These are phyloP conservation scores for Phytophthora vignae DNA, from an alignment of 352 stramenopile genomes.

Conservation along the genomic window DNA sequence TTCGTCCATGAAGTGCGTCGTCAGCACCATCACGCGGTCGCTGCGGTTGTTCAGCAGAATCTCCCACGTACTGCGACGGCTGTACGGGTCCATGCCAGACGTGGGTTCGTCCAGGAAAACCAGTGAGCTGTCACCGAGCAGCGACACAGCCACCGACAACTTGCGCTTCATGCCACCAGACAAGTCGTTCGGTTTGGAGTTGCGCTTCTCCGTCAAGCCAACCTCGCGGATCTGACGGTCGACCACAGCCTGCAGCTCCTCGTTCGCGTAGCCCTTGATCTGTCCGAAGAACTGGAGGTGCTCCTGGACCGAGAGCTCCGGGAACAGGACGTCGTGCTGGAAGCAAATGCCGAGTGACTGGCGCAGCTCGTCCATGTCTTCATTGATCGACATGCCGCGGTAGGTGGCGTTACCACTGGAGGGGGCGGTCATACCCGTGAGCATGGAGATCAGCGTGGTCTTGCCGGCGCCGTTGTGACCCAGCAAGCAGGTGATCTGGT, in stretches of 20 bases:
- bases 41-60: slow-evolving; percentile 67
- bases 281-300: slow-evolving; percentile 72
- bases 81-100: slow-evolving; percentile 95
- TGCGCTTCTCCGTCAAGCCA: slow-evolving; percentile 60
- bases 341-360: slow-evolving; percentile 78
- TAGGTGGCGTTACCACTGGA: slow-evolving; percentile 65
- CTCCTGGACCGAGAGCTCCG: slow-evolving; percentile 72
- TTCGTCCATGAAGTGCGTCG: slow-evolving; percentile 96
- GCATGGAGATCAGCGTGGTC: slow-evolving; percentile 82
- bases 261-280: slow-evolving; percentile 58
- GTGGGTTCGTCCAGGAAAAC: slow-evolving; percentile 93
- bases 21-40: slow-evolving; percentile 84
- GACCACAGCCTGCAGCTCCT: slow-evolving; percentile 37
- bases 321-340: slow-evolving; percentile 82
- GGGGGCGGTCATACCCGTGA: slow-evolving; percentile 65
- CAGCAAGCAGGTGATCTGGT: slow-evolving; percentile 80
- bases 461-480: slow-evolving; percentile 86
- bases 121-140: slow-evolving; percentile 85
- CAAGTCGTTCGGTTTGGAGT: slow-evolving; percentile 54
- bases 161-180: slow-evolving; percentile 92
- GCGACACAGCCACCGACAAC: slow-evolving; percentile 86
- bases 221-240: slow-evolving; percentile 57
- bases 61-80: slow-evolving; percentile 92
- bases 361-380: slow-evolving; percentile 79
- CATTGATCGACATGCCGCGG: slow-evolving; percentile 65